Percentiles rank a stretch among this genome's conserved stretches.
Evolutionary conservation across 345 rosid species (phyloP).

Genomic region (Brassica juncea): DNA sequence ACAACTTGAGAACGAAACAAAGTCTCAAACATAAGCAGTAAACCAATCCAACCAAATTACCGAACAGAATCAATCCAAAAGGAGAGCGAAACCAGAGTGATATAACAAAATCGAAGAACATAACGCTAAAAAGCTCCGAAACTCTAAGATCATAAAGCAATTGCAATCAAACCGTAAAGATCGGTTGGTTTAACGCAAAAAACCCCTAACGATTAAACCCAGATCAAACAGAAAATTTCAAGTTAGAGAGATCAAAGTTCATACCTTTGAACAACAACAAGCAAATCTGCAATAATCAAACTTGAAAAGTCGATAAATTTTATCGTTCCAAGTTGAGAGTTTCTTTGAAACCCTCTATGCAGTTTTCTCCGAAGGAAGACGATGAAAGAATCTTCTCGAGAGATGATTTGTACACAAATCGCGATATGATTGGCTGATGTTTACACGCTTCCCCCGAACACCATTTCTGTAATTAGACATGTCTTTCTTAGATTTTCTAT

Average conservation of each 20-base stretch:
- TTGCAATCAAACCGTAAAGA: neutral
- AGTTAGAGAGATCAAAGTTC: neutral
- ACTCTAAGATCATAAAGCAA: neutral
- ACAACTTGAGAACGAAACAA: neutral
- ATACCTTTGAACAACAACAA: slow-evolving; percentile 8
- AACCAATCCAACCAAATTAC: neutral
- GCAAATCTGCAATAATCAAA: neutral
- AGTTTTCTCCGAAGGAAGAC: neutral
- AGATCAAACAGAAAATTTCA: neutral
- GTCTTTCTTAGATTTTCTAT: neutral
- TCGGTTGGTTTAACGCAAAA: neutral
- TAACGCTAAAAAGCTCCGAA: neutral
- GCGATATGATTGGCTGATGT: neutral
- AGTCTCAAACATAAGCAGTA: neutral
- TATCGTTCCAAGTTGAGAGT: neutral
- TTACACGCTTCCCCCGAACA: neutral
- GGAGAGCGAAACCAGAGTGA: neutral
- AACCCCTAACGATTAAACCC: neutral
- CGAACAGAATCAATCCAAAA: neutral
- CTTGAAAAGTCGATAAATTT: neutral
- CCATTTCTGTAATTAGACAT: neutral
- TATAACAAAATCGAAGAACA: neutral
- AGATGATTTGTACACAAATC: neutral
- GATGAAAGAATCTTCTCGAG: neutral
- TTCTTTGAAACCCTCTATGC: neutral